A percentile compares a stretch with the other conserved stretches of the same genome.
Evolutionary conservation across 2,329 filamentous ascomycete genomes (phyloP).

Genomic region (Paraphaeosphaeria minitans): DNA sequence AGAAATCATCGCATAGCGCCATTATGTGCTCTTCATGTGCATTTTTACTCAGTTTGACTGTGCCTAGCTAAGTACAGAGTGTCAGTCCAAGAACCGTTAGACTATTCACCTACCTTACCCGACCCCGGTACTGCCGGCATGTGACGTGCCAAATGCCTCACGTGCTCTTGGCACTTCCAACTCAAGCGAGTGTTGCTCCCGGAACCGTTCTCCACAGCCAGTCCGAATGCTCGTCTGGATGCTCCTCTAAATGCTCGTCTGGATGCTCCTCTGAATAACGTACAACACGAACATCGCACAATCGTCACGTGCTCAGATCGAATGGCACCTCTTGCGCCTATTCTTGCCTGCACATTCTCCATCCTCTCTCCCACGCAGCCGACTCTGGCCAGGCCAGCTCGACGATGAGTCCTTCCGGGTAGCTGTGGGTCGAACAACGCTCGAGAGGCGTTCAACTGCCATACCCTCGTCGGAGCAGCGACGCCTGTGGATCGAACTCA

Average conservation of each 20-base stretch:
- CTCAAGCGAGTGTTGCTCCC: not conserved
- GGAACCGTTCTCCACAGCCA: not conserved
- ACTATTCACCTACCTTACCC: too few relatives aligned
- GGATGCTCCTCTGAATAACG: not conserved
- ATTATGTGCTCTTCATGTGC: not conserved
- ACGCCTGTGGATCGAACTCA: conserved; percentile 17
- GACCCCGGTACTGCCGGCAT: not conserved
- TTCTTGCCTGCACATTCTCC: not conserved
- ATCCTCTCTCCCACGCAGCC: conserved; percentile 11
- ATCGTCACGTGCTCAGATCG: conserved; percentile 18
- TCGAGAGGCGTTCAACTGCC: conserved; percentile 14
- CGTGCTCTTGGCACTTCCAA: conserved; percentile 8
- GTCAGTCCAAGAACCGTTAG: not conserved
- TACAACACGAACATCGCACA: not conserved
- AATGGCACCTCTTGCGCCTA: conserved; percentile 21
- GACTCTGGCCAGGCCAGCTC: conserved; percentile 14
- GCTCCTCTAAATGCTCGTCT: too few relatives aligned
- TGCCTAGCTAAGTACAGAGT: not conserved
- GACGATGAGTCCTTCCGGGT: not conserved
- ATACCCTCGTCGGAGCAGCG: conserved; percentile 24
- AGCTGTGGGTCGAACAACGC: conserved; percentile 2
- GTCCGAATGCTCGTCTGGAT: too few relatives aligned
- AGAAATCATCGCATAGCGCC: not conserved
- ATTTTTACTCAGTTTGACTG: not conserved
- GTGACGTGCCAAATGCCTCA: not conserved